Evolutionary conservation across 139 green algal genomes (phyloP).

Genomic region (Astrephomene gubernaculifera): DNA sequence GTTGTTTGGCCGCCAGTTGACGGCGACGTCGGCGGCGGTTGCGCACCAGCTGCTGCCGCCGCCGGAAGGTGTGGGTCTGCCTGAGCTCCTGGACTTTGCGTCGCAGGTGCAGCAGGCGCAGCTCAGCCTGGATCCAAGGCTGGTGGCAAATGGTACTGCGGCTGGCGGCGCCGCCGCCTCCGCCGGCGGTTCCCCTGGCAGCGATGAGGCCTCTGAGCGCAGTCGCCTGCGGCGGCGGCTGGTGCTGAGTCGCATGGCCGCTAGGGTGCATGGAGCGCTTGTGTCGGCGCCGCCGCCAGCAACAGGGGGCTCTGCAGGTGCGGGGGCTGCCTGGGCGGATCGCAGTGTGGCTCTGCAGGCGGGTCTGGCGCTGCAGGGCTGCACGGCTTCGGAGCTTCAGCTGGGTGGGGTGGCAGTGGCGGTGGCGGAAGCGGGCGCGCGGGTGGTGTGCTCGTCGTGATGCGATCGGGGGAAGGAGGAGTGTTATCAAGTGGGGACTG

Average conservation of each 20-base stretch:
- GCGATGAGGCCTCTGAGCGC: conserved; percentile 50
- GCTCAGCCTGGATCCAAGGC: background rate
- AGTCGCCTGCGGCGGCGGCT: conserved; percentile 49
- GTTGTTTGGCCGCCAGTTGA: conserved; percentile 31
- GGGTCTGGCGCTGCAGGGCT: conserved; percentile 22
- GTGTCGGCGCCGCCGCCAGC: background rate
- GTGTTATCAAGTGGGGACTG: conserved; percentile 1
- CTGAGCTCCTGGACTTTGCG: conserved; percentile 4
- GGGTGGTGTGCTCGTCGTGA: conserved; percentile 11
- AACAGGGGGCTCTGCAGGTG: background rate
- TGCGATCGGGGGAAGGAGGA: too few species aligned
- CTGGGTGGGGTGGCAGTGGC: conserved; percentile 25
- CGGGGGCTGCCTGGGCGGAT: background rate
- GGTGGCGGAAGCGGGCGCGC: conserved; percentile 34
- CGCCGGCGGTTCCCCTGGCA: too few species aligned
- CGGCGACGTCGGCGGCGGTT: background rate
- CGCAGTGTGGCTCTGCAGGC: background rate
- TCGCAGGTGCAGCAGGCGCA: conserved; percentile 17
- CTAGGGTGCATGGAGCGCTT: conserved; percentile 26
- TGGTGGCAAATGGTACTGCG: background rate
- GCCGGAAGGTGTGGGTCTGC: background rate
- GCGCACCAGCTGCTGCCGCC: background rate
- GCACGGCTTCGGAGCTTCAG: conserved; percentile 22
- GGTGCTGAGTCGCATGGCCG: conserved; percentile 39
- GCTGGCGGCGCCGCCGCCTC: background rate